Evolutionary conservation across 192 early-diverging fungal species (phyloP).

Genomic region (Phycomyces nitens): DNA sequence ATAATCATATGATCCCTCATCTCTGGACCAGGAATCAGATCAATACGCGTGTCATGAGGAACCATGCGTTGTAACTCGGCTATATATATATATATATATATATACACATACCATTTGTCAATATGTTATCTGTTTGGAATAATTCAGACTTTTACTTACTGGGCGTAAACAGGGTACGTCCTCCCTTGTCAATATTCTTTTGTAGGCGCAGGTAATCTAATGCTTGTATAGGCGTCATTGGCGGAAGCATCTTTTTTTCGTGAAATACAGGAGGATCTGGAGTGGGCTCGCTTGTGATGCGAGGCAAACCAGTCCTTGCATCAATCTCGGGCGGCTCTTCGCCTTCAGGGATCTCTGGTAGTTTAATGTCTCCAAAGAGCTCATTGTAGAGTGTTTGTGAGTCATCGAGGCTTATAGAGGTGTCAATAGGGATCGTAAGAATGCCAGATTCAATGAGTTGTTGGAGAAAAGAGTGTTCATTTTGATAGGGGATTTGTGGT

Average conservation of each 20-base stretch:
- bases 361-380: too few relatives aligned
- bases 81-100: too few relatives aligned
- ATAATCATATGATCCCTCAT: conserved; percentile 44
- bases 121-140: too few relatives aligned
- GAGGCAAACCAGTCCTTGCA: conserved; percentile 9
- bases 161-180: conserved; percentile 10
- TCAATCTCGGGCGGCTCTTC: conserved; percentile 2
- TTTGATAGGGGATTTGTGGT: neutral
- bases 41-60: conserved; percentile 39
- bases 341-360: too few relatives aligned
- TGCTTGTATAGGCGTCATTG: conserved; percentile 33
- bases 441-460: too few relatives aligned
- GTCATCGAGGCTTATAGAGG: too few relatives aligned
- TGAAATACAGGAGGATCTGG: neutral
- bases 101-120: too few relatives aligned
- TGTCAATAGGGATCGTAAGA: too few relatives aligned
- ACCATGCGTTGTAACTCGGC: conserved; percentile 16
- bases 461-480: neutral
- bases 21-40: conserved; percentile 28
- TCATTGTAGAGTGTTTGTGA: too few relatives aligned
- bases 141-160: too few relatives aligned
- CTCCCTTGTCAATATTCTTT: conserved; percentile 6
- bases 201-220: conserved; percentile 2
- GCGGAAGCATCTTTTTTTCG: conserved; percentile 11
- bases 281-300: neutral